A percentile compares a stretch with the other conserved stretches of the same genome.
Evolutionary conservation across 768 basidiomycete species (phyloP).

Genomic region (Podaxis pistillaris): DNA sequence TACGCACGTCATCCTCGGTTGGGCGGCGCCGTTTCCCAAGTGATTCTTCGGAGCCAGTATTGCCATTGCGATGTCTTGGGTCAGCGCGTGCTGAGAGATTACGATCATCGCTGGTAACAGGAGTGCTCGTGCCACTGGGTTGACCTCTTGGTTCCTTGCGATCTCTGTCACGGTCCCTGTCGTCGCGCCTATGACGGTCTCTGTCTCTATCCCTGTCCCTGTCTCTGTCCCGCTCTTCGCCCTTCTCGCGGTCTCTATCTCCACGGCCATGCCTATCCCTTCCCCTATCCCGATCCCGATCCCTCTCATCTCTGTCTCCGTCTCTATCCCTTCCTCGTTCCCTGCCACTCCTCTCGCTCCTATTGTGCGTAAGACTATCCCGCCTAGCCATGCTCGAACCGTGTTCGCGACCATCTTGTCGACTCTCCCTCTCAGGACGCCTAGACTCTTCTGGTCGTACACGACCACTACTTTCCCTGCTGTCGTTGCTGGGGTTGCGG

Average conservation of each 20-base stretch:
- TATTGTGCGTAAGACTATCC: constrained; percentile 52
- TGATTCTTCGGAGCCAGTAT: constrained; percentile 52
- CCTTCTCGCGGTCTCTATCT: constrained; percentile 48
- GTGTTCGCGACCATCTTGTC: constrained; percentile 44
- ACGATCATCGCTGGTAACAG: constrained; percentile 48
- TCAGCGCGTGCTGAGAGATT: constrained; percentile 60
- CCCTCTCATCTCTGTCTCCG: constrained; percentile 40
- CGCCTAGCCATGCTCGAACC: constrained; percentile 38
- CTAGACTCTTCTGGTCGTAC: constrained; percentile 56
- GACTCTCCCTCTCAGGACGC: constrained; percentile 45
- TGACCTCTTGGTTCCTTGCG: constrained; percentile 59
- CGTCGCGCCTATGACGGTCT: constrained; percentile 56
- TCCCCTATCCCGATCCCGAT: constrained; percentile 35
- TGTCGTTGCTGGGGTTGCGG: constrained; percentile 68
- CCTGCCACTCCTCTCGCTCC: constrained; percentile 45
- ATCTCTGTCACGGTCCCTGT: constrained; percentile 65
- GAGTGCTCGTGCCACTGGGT: constrained; percentile 32
- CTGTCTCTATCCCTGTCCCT: constrained; percentile 54
- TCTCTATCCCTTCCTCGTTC: constrained; percentile 38
- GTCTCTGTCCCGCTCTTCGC: constrained; percentile 56
- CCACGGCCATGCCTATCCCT: constrained; percentile 47
- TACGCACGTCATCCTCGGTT: constrained; percentile 71
- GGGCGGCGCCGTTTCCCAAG: constrained; percentile 72
- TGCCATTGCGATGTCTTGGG: constrained; percentile 49
- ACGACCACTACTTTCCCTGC: constrained; percentile 68